Evolutionary conservation across 306 rosid genomes (phyloP), one percentile per base, ranked within the genome.

Genomic region (Cercis canadensis): DNA sequence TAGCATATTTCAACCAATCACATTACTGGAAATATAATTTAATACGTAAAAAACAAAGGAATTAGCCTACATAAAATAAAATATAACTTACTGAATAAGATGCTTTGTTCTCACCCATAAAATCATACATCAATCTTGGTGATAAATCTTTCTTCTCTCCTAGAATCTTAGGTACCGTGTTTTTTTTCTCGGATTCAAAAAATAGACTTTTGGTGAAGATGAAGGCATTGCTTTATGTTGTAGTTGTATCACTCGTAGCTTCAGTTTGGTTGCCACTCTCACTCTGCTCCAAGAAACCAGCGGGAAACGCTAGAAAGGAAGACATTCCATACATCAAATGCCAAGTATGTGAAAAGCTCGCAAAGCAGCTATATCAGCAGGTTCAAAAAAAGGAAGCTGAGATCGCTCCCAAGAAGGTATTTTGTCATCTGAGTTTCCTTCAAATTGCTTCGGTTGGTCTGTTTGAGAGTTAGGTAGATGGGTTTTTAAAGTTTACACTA

Each of bases 311-410:
- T 39, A 86, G 98, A 70, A 94, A 81, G 67, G 98, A 90, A 56
- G 97, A 94, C 47, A 62, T 90, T 67, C 96, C 96, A 0, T 90
- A 77, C 70, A 90, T 94, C 65, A 87, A 82, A 81, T 94, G 97
- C 54, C 98, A 94, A 66, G 98, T 90, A 5, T 94, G 98, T 76
- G 90, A 90, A 79, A 87, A 77, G 80, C 92, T 94, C 24, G 96
- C 90, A n/a, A 84, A 87, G 44, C 86, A 90, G 62, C 71, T 94
- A 73, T 56, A 84, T 80, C 82, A 75, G 11, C 97, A 82, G 61
- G 96, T 90, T 73, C 78, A 87, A 67, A 87, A 86, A 62, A 87
- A 89, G 79, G 78, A 74, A 83, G 83, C 95, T 55, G 83, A 90
- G 87, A 89, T 87, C 83, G 67, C 88, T 62, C 92, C 96, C 76